Evolutionary conservation across 768 basidiomycete genomes (phyloP).

Genomic region (Gloeophyllum trabeum): DNA sequence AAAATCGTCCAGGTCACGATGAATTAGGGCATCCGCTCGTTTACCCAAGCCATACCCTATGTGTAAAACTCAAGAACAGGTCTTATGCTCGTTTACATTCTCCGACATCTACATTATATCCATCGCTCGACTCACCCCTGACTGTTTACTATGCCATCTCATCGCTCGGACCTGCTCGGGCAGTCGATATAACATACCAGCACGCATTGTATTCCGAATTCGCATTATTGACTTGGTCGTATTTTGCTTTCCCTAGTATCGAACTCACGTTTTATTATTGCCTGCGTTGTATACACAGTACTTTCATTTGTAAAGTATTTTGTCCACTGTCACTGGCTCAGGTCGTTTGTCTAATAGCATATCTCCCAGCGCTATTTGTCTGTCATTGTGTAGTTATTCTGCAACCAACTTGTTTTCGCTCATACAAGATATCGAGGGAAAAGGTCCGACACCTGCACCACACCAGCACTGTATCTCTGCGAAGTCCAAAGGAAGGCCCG

Average conservation of each 20-base stretch:
- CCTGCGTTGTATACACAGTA: conserved; percentile 39
- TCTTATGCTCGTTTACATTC: conserved; percentile 3
- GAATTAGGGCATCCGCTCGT: background rate
- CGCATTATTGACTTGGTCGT: conserved; percentile 32
- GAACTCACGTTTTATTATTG: conserved; percentile 33
- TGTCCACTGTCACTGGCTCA: conserved; percentile 28
- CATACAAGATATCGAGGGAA: too few relatives aligned
- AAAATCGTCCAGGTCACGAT: background rate
- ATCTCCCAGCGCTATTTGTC: conserved; percentile 51
- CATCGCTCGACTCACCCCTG: conserved; percentile 10
- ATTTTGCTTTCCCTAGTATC: conserved; percentile 25
- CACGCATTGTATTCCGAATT: conserved; percentile 60
- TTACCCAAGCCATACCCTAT: background rate
- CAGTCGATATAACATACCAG: conserved; percentile 32
- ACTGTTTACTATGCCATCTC: conserved; percentile 6
- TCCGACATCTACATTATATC: conserved; percentile 10
- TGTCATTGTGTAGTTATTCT: conserved; percentile 67
- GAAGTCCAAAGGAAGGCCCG: too few relatives aligned
- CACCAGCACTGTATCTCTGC: too few relatives aligned
- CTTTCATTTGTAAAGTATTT: conserved; percentile 44
- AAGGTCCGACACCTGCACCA: too few relatives aligned
- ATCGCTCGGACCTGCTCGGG: conserved; percentile 1
- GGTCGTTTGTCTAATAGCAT: conserved; percentile 63
- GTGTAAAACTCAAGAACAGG: background rate
- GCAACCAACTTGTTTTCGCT: conserved; percentile 4